Evolutionary conservation across 2,329 filamentous ascomycete genomes (phyloP).

Genomic region (Aspergillus neotritici): DNA sequence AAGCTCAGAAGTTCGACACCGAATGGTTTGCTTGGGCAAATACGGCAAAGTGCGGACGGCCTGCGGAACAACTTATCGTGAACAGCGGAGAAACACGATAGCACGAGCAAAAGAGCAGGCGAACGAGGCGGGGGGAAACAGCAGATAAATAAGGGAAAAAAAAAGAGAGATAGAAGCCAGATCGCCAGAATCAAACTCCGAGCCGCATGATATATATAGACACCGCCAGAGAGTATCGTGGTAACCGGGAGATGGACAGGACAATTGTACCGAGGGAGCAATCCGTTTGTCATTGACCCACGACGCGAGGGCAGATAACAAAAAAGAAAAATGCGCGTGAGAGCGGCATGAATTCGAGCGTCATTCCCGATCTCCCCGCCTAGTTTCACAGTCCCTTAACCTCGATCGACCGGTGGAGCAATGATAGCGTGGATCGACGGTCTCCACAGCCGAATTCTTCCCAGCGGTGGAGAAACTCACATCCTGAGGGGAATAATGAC

Average conservation of each 20-base stretch:
- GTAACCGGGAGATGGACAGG: too few species aligned
- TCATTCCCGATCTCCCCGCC: background rate
- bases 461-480: slow-evolving; percentile 3
- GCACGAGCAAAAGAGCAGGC: background rate
- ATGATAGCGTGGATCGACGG: slow-evolving; percentile 1
- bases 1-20: too few species aligned
- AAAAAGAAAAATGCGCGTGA: background rate
- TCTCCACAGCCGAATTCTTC: background rate
- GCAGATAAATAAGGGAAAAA: background rate
- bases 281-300: too few species aligned
- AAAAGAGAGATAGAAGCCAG: background rate
- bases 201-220: too few species aligned
- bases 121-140: background rate
- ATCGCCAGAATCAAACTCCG: too few species aligned
- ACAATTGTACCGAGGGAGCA: too few species aligned
- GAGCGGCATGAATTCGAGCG: background rate
- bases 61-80: slow-evolving; percentile 1
- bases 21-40: too few species aligned
- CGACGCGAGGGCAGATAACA: background rate
- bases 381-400: background rate
- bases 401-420: background rate
- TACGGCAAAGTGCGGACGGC: background rate
- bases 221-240: too few species aligned
- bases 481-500: too few species aligned
- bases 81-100: background rate